Base-by-base conservation (phyloP, 2,329 filamentous ascomycete genomes). In the Diplodia sapinea region DNA sequence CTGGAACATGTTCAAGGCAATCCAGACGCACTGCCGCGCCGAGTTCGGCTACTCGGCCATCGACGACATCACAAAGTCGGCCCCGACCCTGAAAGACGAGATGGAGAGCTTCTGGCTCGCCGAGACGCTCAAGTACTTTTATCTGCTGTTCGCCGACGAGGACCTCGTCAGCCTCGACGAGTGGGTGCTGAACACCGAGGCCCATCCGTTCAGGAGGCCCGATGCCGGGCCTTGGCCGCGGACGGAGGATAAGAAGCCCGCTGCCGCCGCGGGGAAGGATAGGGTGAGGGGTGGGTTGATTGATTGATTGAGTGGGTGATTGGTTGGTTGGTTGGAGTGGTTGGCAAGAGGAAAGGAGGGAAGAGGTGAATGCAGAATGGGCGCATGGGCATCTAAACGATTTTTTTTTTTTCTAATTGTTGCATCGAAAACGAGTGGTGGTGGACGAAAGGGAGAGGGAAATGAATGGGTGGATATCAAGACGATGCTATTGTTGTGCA, bases 41-140 rank as follows among this genome's bases (percentile, higher is more conserved):
- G 79, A 84, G 4, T 82, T 87, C 70, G 91, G 88, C 6, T 85
- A 91, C 72, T 87, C 88, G 0, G 87, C 87, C 38, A 84, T 93
- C 67, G 81, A 84, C 68, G 89, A 93, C 72, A 88, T 93, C 31
- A 89, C 85, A 51, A 79, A 81, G 52, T 78, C 79, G 68, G 78
- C 73, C 15, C 81, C 81, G 4, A 72, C 72, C 13, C 76, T 80
- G 33, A 72, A 83, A 68, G 88, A 91, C 74, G 85, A 84, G 63
- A 91, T 92, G 89, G 89, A 92, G 81, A 91, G 88, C 69, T 92
- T 92, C 76, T 92, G 90, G 89, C 81, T 91, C 47, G 87, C 87
- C 1, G 87, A 90, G 78, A 89, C 88, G 70, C 77, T 90, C 63
- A 90, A 90, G 76, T 90, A 90, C 75, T 89, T 89, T 71, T 90